Evolutionary conservation across 768 basidiomycete species (phyloP).

Genomic region (Epithele typhae): DNA sequence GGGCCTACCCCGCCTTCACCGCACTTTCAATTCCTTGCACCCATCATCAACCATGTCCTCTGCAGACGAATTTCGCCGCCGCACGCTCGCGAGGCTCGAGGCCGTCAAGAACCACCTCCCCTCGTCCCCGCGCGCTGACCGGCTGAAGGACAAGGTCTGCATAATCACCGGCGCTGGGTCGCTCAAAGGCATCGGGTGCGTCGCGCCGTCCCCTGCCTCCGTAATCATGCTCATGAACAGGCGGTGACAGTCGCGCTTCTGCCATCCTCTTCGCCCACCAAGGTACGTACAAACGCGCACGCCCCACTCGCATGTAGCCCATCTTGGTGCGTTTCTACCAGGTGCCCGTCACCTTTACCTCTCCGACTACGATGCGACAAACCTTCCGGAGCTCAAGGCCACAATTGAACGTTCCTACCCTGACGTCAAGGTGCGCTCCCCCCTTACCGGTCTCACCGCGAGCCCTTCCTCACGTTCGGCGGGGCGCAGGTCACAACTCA

Average conservation of each 20-base stretch:
- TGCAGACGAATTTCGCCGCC: constrained; percentile 48
- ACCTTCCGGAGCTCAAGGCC: constrained; percentile 66
- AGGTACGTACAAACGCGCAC: constrained; percentile 47
- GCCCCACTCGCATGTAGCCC: neutral
- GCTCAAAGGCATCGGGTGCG: constrained; percentile 84
- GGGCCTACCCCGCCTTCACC: too few relatives aligned
- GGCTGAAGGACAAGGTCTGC: constrained; percentile 75
- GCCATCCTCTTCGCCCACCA: constrained; percentile 76
- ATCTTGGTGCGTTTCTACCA: constrained; percentile 23
- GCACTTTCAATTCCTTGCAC: too few relatives aligned
- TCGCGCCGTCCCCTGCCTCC: neutral
- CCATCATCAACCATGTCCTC: too few relatives aligned
- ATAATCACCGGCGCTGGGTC: constrained; percentile 88
- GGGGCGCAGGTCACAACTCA: constrained; percentile 65
- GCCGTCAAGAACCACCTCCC: constrained; percentile 67
- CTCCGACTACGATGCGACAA: constrained; percentile 62
- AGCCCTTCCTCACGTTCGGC: neutral
- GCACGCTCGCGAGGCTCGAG: constrained; percentile 61
- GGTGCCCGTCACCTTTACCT: constrained; percentile 78
- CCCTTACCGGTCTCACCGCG: neutral
- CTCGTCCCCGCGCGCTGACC: constrained; percentile 44
- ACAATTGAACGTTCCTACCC: constrained; percentile 66
- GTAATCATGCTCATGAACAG: neutral
- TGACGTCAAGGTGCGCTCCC: constrained; percentile 64
- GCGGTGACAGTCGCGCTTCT: constrained; percentile 53